Conservation (phyloP, 164 flowering plant genomes). For the Chimonanthus praecox region DNA sequence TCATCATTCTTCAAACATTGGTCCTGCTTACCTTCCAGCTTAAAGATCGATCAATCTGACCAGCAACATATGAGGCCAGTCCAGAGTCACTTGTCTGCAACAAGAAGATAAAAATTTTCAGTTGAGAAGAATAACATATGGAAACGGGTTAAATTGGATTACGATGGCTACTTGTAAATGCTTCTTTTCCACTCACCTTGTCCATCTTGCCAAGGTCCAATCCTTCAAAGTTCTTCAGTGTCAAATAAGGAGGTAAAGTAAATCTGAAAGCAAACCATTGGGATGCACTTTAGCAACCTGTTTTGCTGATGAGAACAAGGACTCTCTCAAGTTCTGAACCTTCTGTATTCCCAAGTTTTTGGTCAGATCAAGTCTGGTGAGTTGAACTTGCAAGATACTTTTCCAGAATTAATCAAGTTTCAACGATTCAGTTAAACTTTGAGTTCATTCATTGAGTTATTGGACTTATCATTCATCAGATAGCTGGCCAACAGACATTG, state of each 20-base stretch:
- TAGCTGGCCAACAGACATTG: too few relatives aligned
- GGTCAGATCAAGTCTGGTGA: too few relatives aligned
- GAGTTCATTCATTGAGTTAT: too few relatives aligned
- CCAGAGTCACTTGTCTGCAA: constrained; percentile 71
- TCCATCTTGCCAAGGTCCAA: constrained; percentile 71
- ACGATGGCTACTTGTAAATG: too few relatives aligned
- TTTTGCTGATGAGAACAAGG: too few relatives aligned
- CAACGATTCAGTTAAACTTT: too few relatives aligned
- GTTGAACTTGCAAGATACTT: too few relatives aligned
- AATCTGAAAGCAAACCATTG: constrained; percentile 34
- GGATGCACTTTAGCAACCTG: neutral
- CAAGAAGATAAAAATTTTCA: neutral
- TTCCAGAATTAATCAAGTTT: too few relatives aligned
- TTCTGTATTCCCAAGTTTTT: too few relatives aligned
- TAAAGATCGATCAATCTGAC: constrained; percentile 67
- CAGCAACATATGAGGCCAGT: constrained; percentile 76
- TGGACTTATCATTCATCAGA: too few relatives aligned
- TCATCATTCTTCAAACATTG: neutral
- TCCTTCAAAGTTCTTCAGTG: constrained; percentile 80
- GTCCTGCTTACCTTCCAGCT: constrained; percentile 62
- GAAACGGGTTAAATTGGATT: constrained; percentile 1
- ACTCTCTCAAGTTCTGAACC: too few relatives aligned
- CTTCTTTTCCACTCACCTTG: constrained; percentile 25
- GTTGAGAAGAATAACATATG: neutral
- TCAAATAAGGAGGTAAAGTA: constrained; percentile 55